Evolutionary conservation across 2,329 filamentous ascomycete genomes (phyloP).

Genomic region (Pseudogymnoascus verrucosus): DNA sequence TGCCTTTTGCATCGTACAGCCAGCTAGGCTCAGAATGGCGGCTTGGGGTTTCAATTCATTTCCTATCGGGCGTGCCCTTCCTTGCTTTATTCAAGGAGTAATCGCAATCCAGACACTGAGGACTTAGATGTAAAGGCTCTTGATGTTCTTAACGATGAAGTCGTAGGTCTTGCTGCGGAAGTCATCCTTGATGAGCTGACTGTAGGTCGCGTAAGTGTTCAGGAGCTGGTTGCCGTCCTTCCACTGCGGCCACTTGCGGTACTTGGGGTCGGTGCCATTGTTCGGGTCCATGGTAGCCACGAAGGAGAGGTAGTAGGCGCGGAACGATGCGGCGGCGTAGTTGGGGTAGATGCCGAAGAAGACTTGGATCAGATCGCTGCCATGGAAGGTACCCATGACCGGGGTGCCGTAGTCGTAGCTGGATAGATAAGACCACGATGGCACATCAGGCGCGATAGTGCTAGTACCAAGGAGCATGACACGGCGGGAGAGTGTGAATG

Average conservation of each 20-base stretch:
- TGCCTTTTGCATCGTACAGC: not conserved
- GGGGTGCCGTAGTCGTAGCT: constrained; percentile 66
- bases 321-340: constrained; percentile 50
- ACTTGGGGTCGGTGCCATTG: constrained; percentile 33
- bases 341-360: constrained; percentile 59
- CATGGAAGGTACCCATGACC: constrained; percentile 70
- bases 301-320: constrained; percentile 67
- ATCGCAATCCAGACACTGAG: not conserved
- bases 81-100: not conserved
- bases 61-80: not conserved
- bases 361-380: constrained; percentile 58
- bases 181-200: constrained; percentile 36
- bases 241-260: constrained; percentile 48
- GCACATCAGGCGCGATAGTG: constrained; percentile 46
- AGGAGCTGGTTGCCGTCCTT: constrained; percentile 41
- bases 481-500: constrained; percentile 65
- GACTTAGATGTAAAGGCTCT: not conserved
- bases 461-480: constrained; percentile 46
- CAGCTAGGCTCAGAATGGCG: not conserved
- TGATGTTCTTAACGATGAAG: constrained; percentile 29
- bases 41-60: not conserved
- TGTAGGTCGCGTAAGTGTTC: constrained; percentile 35
- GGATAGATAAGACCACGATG: constrained; percentile 66
- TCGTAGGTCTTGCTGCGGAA: constrained; percentile 39
- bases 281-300: constrained; percentile 66